These are phyloP conservation scores for Lichtheimia ornata DNA, from an alignment of 371 early-diverging fungal species.

Conservation along the genomic window DNA sequence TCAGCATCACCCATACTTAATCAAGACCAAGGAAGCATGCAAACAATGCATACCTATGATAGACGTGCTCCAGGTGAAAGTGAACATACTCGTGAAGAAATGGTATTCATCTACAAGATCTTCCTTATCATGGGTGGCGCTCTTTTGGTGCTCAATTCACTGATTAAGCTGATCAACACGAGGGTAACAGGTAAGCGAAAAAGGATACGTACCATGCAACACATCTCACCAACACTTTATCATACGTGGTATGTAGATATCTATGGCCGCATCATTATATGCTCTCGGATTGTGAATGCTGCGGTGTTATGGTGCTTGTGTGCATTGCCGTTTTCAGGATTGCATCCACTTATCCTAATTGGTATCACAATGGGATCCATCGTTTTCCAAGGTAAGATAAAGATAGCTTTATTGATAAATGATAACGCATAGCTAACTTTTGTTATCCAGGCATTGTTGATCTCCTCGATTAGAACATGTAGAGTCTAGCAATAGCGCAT, in stretches of 20 bases:
- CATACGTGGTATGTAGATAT: conserved; percentile 23
- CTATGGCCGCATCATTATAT: conserved; percentile 46
- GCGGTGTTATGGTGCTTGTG: conserved; percentile 47
- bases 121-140: conserved; percentile 48
- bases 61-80: conserved; percentile 11
- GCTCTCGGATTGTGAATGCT: conserved; percentile 42
- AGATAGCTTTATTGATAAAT: not conserved
- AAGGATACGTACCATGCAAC: too few relatives aligned
- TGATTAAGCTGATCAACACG: conserved; percentile 50
- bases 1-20: not conserved
- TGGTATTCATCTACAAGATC: conserved; percentile 48
- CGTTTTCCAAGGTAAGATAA: conserved; percentile 40
- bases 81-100: conserved; percentile 27
- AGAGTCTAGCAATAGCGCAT: not conserved
- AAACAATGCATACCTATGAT: not conserved
- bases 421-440: not conserved
- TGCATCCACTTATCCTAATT: conserved; percentile 42
- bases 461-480: not conserved
- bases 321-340: conserved; percentile 46
- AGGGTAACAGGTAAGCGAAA: conserved; percentile 30
- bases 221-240: not conserved
- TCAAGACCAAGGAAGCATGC: not conserved
- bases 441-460: not conserved
- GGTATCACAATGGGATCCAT: conserved; percentile 44
- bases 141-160: conserved; percentile 44